These are phyloP conservation scores for Torrubiella hemipterigena DNA, from an alignment of 2,329 filamentous ascomycete species.

Conservation along the genomic window DNA sequence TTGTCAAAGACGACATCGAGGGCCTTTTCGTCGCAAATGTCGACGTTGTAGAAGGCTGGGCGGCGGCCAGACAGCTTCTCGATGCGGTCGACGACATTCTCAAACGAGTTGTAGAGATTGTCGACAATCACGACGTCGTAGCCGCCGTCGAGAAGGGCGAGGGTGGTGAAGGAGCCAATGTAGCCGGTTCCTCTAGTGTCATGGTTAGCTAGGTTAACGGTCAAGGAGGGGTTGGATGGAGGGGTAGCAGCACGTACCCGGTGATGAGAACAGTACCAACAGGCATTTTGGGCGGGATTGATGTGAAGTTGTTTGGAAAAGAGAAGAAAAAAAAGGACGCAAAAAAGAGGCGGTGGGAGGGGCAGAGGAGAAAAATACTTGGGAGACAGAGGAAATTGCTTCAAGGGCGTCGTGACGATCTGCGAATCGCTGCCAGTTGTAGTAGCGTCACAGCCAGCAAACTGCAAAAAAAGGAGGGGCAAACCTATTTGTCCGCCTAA, in stretches of 20 bases:
- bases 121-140: slow-evolving; percentile 97
- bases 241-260: slow-evolving; percentile 49
- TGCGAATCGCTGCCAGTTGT: not conserved
- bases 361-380: not conserved
- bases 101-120: slow-evolving; percentile 93
- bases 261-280: slow-evolving; percentile 84
- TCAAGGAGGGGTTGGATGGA: slow-evolving; percentile 1
- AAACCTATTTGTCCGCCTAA: too few species aligned
- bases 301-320: slow-evolving; percentile 2
- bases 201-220: slow-evolving; percentile 7
- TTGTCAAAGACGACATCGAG: slow-evolving; percentile 80
- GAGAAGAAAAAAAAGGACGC: slow-evolving; percentile 2
- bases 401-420: too few species aligned
- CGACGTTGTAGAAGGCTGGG: slow-evolving; percentile 71
- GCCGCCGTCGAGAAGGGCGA: slow-evolving; percentile 82
- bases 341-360: slow-evolving; percentile 1
- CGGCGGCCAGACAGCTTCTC: slow-evolving; percentile 86
- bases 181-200: slow-evolving; percentile 97
- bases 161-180: slow-evolving; percentile 93
- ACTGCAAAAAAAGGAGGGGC: too few species aligned
- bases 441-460: not conserved
- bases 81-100: slow-evolving; percentile 86
- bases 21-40: slow-evolving; percentile 75
- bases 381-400: not conserved
- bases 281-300: slow-evolving; percentile 43